Base-by-base conservation (phyloP, 768 basidiomycete species). In the Trametes gibbosa region DNA sequence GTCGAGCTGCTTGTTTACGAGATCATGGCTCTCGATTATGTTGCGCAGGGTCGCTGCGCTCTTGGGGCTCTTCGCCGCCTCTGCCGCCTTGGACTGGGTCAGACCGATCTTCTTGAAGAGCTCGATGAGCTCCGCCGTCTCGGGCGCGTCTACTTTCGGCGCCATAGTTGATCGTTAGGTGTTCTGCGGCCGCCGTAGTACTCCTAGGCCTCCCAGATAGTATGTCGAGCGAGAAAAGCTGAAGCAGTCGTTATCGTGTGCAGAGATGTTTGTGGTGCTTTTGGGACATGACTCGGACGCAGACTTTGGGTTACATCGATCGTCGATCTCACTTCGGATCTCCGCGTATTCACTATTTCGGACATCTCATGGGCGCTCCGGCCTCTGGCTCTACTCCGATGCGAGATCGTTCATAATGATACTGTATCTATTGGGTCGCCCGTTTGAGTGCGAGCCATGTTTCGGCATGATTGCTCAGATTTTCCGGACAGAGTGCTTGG, bases 51-150 rank as follows among this genome's bases (percentile, higher is more conserved):
- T 75, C 3, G 79, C 70, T 5, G 92, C 89, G 67, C 83, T 84
- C 77, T 92, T 96, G 3, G 87, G 77, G 59, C 81, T 89, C 70
- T 93, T 91, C 35, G 86, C 84, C 5, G 90, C 89, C 66, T 97
- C 93, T 10, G 81, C 80, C 1, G 95, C 90, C 70, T 93, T 92
- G 52, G 87, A 75, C 59, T 84, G 79, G 41, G 86, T 77, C 43
- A 97, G 77, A 24, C 91, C 92, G 56, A 94, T 86, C 37, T 85
- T 81, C 70, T 85, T 82, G 78, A 95, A 94, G 37, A 89, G 77
- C 29, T 72, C 67, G 58, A 81, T 69, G 53, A 81, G 74, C 27
- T 74, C 72, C 14, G 70, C 68, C 37, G 75, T 74, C 23, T 75
- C 76, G 4, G 79, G 51, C 9, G 60, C 40, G 27, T 62, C 64